A percentile compares a stretch with the other conserved stretches of the same genome.
Conservation (phyloP, 176 grass and related monocot genomes). For the Carex parvula region DNA sequence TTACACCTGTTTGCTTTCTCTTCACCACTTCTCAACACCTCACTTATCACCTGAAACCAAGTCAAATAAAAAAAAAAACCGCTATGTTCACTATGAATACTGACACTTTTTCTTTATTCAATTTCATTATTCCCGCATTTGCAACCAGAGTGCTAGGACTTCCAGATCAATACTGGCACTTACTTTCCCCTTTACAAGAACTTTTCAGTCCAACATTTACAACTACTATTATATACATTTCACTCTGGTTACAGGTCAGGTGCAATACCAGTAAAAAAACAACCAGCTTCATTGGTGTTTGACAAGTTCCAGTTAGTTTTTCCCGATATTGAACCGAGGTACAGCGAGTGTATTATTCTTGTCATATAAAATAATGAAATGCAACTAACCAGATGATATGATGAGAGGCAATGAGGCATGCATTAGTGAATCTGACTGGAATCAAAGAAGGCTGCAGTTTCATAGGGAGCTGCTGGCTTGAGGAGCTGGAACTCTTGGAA, state of each 20-base stretch:
- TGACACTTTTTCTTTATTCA: background rate
- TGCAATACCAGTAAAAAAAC: background rate
- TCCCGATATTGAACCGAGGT: background rate
- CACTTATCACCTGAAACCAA: slow-evolving; percentile 7
- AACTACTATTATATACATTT: background rate
- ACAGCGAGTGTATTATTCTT: background rate
- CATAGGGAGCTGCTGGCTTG: slow-evolving; percentile 21
- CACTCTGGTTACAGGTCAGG: background rate
- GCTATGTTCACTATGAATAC: background rate
- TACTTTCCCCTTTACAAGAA: background rate
- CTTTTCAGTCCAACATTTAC: background rate
- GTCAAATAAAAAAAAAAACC: no score
- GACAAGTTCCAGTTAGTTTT: background rate
- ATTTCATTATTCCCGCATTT: background rate
- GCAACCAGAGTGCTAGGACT: background rate
- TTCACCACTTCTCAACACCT: background rate
- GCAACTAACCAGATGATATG: slow-evolving; percentile 12
- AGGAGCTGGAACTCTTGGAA: slow-evolving; percentile 36
- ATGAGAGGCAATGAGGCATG: background rate
- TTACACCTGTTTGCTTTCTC: background rate
- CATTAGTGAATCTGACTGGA: slow-evolving; percentile 29
- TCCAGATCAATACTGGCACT: background rate
- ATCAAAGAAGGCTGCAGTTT: slow-evolving; percentile 30
- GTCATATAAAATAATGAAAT: background rate
- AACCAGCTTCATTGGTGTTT: background rate